phyloP scores from a whole-genome alignment of 2,329 filamentous ascomycete species.

The Nannizziopsis barbatae region DNA sequence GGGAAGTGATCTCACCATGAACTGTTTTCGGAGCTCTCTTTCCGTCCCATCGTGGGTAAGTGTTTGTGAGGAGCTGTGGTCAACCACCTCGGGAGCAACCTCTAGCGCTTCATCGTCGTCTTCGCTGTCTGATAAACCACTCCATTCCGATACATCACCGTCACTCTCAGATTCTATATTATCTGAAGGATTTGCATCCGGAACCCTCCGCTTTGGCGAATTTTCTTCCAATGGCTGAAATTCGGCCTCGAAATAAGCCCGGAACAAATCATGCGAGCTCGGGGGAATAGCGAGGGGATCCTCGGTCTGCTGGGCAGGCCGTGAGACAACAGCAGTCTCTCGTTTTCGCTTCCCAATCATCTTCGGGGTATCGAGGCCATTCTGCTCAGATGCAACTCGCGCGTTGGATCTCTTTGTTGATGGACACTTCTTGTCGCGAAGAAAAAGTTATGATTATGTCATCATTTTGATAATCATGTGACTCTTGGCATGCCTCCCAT shows the following conservation, averaged over 20 bases:
- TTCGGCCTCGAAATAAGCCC: constrained; percentile 74
- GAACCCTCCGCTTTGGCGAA: constrained; percentile 16
- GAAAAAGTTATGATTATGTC: neutral
- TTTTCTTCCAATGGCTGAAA: constrained; percentile 59
- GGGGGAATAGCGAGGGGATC: constrained; percentile 26
- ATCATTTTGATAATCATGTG: neutral
- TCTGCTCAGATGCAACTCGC: no score
- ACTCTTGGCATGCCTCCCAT: neutral
- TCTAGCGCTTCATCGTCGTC: constrained; percentile 23
- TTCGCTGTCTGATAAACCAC: constrained; percentile 49
- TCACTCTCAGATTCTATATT: constrained; percentile 14
- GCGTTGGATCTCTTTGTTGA: neutral
- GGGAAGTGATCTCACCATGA: constrained; percentile 49
- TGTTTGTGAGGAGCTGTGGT: constrained; percentile 43
- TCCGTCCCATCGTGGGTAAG: constrained; percentile 41
- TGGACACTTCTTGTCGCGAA: neutral
- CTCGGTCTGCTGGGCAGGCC: constrained; percentile 18
- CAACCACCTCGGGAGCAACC: constrained; percentile 48
- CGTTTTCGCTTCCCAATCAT: constrained; percentile 43
- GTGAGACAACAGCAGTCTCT: constrained; percentile 25
- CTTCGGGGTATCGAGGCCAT: constrained; percentile 3
- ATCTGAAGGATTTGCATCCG: constrained; percentile 15
- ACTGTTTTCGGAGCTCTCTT: constrained; percentile 63
- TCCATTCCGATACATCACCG: constrained; percentile 43
- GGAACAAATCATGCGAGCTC: constrained; percentile 63